These are phyloP conservation scores for Coemansia sp. DNA, from an alignment of 192 early-diverging fungal genomes.

Conservation along the genomic window DNA sequence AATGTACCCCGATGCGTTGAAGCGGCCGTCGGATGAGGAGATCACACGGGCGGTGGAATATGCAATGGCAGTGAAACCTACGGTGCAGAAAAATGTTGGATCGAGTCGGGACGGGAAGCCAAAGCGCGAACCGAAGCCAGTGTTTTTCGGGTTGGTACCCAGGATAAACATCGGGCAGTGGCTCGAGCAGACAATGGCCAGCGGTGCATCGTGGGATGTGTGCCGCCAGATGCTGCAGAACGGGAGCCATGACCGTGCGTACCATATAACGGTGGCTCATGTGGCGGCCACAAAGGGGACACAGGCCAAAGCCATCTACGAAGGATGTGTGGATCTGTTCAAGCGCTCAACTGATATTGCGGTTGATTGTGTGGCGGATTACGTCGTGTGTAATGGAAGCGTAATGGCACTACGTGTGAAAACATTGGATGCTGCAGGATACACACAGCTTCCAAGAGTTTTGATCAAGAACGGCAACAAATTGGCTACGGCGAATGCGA, in stretches of 20 bases:
- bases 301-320: conserved; percentile 29
- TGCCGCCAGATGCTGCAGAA: conserved; percentile 15
- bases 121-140: conserved; percentile 11
- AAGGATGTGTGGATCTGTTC: conserved; percentile 22
- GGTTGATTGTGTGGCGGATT: conserved; percentile 46
- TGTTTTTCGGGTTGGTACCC: conserved; percentile 34
- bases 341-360: neutral
- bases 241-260: conserved; percentile 11
- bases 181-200: conserved; percentile 21
- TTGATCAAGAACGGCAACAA: neutral
- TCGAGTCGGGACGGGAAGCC: neutral
- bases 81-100: conserved; percentile 39
- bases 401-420: conserved; percentile 45
- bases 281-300: conserved; percentile 12
- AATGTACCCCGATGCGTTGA: conserved; percentile 37
- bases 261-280: conserved; percentile 62
- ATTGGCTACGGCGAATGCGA: conserved; percentile 22
- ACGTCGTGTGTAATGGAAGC: conserved; percentile 55
- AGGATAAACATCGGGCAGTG: conserved; percentile 17
- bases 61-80: conserved; percentile 48
- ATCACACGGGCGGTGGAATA: conserved; percentile 57
- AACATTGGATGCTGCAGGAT: conserved; percentile 12
- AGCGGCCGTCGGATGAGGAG: conserved; percentile 43
- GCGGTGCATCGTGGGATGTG: conserved; percentile 7
- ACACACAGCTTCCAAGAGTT: conserved; percentile 5